These are phyloP conservation scores for Domatiomyces catenatus DNA, from an alignment of 2,329 filamentous ascomycete genomes.

Conservation along the genomic window DNA sequence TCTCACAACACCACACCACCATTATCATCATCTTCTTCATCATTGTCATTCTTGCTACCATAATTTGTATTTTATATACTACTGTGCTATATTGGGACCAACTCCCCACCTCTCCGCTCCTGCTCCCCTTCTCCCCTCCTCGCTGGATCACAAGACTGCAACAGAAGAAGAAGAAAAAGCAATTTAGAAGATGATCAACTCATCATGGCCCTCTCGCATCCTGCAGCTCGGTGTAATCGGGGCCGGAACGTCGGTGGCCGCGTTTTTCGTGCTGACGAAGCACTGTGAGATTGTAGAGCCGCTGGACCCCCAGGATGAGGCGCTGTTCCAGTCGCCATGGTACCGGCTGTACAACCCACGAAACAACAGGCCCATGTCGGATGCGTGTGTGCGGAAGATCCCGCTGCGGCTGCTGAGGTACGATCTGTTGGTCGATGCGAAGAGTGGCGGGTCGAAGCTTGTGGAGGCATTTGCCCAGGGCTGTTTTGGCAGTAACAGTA, in stretches of 20 bases:
- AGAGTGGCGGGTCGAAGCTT: slow-evolving; percentile 42
- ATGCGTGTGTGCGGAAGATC: slow-evolving; percentile 48
- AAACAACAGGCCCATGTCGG: slow-evolving; percentile 47
- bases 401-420: slow-evolving; percentile 50
- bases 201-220: slow-evolving; percentile 10
- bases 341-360: slow-evolving; percentile 48
- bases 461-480: slow-evolving; percentile 39
- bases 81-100: too few species aligned
- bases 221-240: slow-evolving; percentile 32
- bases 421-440: slow-evolving; percentile 36
- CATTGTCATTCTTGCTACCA: too few species aligned
- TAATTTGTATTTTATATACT: too few species aligned
- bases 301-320: slow-evolving; percentile 43
- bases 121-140: too few species aligned
- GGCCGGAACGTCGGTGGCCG: slow-evolving; percentile 35
- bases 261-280: slow-evolving; percentile 37
- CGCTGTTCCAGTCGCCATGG: slow-evolving; percentile 42
- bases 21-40: too few species aligned
- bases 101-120: too few species aligned
- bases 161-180: too few species aligned
- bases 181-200: not conserved
- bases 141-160: too few species aligned
- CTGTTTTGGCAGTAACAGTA: slow-evolving; percentile 2
- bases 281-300: slow-evolving; percentile 40
- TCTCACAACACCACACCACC: too few species aligned